These are phyloP conservation scores for Symbiotaphrina buchneri DNA, from an alignment of 495 filamentous ascomycete species.

Conservation along the genomic window DNA sequence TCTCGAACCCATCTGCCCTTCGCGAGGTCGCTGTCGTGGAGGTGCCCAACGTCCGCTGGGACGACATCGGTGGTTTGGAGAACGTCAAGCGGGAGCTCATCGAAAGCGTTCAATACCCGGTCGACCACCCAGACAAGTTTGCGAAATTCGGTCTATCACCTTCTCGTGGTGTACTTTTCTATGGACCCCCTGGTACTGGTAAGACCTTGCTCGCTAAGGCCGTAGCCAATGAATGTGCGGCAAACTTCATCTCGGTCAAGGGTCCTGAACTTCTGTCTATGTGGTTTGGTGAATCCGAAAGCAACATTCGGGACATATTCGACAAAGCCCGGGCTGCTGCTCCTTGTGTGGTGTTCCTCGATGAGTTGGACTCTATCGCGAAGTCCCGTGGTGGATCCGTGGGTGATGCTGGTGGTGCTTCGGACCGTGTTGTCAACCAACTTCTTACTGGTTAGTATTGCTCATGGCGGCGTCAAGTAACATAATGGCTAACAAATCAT, in stretches of 20 bases:
- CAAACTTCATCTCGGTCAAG: conserved; percentile 99
- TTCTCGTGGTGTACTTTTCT: conserved; percentile 96
- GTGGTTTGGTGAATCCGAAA: conserved; percentile 99
- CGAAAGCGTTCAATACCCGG: conserved; percentile 96
- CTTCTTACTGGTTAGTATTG: conserved; percentile 70
- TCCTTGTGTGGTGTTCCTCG: conserved; percentile 96
- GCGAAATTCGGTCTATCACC: conserved; percentile 98
- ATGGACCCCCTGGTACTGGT: conserved; percentile 97
- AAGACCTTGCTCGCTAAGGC: conserved; percentile 99
- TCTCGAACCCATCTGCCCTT: conserved; percentile 94
- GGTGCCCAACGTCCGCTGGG: conserved; percentile 97
- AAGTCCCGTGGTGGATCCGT: conserved; percentile 97
- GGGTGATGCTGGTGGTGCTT: conserved; percentile 93
- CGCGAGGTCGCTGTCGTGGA: conserved; percentile 98
- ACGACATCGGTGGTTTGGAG: conserved; percentile 97
- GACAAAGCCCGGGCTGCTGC: conserved; percentile 98
- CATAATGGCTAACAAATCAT: conserved; percentile 17
- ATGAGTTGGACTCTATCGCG: conserved; percentile 96
- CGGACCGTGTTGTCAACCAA: conserved; percentile 98
- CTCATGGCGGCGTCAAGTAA: not conserved
- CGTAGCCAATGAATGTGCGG: conserved; percentile 95
- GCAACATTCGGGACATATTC: conserved; percentile 99
- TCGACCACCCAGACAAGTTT: conserved; percentile 99
- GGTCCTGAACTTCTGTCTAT: conserved; percentile 94
- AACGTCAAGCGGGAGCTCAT: conserved; percentile 98